phyloP scores from a whole-genome alignment of 305 asterid species.

The Rubia peregrina region DNA sequence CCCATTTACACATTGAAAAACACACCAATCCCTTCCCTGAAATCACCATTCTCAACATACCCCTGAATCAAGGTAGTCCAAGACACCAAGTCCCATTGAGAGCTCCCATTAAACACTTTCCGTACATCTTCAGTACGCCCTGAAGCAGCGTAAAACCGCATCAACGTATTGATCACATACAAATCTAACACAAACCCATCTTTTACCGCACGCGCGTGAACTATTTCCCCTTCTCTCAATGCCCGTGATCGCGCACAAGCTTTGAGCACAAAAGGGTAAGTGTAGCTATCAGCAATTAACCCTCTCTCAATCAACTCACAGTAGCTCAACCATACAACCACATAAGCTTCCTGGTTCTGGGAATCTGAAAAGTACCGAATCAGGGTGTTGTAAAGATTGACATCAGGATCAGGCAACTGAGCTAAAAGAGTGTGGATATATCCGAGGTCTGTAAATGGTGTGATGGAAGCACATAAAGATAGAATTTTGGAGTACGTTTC shows the following conservation, averaged over 20 bases:
- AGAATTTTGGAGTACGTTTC: conserved; percentile 24
- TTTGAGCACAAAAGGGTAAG: conserved; percentile 38
- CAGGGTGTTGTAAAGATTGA: conserved; percentile 23
- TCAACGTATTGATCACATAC: conserved; percentile 34
- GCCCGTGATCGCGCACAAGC: conserved; percentile 31
- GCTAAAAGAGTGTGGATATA: conserved; percentile 28
- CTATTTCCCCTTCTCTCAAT: conserved; percentile 26
- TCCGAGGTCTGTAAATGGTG: conserved; percentile 24
- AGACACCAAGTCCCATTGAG: conserved; percentile 32
- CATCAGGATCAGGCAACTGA: conserved; percentile 21
- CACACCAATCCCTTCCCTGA: conserved; percentile 29
- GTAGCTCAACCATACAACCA: conserved; percentile 23
- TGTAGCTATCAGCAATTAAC: conserved; percentile 28
- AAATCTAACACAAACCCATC: conserved; percentile 30
- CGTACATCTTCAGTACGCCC: conserved; percentile 22
- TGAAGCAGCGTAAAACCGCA: conserved; percentile 29
- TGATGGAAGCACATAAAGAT: conserved; percentile 28
- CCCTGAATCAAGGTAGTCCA: conserved; percentile 43
- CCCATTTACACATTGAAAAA: conserved; percentile 26
- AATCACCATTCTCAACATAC: conserved; percentile 29
- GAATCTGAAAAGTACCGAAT: conserved; percentile 22
- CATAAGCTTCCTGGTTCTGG: conserved; percentile 16
- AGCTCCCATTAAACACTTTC: conserved; percentile 36
- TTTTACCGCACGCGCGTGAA: conserved; percentile 33
- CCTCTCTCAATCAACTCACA: conserved; percentile 26